Percentiles rank a stretch among this genome's conserved stretches.
phyloP scores from a whole-genome alignment of 148 eudicot genomes.

The Vaccinium vitisidaea region DNA sequence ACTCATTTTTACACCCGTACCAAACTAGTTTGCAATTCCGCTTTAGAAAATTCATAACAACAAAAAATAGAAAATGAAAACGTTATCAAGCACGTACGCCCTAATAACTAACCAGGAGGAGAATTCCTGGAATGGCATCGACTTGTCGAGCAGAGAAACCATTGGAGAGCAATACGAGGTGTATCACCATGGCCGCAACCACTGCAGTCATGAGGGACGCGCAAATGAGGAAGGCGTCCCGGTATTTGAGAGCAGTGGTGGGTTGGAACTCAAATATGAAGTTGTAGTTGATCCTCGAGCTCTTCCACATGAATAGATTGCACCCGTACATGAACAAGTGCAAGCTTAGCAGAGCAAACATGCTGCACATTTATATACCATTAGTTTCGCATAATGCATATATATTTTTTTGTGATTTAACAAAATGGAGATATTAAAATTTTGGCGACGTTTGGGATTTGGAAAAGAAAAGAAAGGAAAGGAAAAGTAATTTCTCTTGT shows the following conservation, averaged over 20 bases:
- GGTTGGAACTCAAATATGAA: constrained; percentile 88
- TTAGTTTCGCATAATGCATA: neutral
- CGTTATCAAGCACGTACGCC: neutral
- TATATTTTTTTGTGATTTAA: neutral
- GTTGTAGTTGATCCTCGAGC: constrained; percentile 75
- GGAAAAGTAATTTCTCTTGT: too few species aligned
- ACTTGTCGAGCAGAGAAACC: constrained; percentile 57
- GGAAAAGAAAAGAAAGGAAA: neutral
- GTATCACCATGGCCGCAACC: constrained; percentile 79
- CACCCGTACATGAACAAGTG: constrained; percentile 95
- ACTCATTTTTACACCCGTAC: neutral
- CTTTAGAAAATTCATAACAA: too few species aligned
- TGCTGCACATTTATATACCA: constrained; percentile 46
- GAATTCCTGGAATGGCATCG: constrained; percentile 74
- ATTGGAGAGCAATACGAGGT: constrained; percentile 65
- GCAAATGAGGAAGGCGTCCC: constrained; percentile 88
- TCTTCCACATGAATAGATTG: constrained; percentile 87
- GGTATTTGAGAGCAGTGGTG: constrained; percentile 65
- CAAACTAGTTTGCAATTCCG: too few species aligned
- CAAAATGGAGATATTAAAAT: neutral
- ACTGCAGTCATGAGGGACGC: constrained; percentile 82
- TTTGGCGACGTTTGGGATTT: neutral
- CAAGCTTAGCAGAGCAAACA: constrained; percentile 86
- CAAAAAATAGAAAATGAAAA: neutral
- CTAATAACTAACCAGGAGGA: constrained; percentile 55